Conservation (phyloP, 495 filamentous ascomycete species). For the Hypoxylon cercidicola region DNA sequence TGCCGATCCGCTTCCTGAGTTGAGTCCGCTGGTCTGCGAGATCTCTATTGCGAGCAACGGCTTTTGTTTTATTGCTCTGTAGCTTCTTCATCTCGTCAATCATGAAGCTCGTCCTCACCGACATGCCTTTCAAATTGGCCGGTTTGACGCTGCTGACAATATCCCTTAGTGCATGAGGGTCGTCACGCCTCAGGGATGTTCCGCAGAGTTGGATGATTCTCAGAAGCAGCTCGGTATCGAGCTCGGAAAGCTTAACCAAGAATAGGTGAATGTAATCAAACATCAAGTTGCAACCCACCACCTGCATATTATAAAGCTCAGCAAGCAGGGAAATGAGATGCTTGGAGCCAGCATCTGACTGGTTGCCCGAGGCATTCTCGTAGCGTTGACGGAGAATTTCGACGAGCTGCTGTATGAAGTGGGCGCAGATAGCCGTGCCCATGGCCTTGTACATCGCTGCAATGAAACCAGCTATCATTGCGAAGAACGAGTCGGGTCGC, state of each 20-base stretch:
- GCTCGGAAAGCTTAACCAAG: conserved; percentile 77
- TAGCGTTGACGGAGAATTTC: conserved; percentile 72
- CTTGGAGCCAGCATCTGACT: conserved; percentile 50
- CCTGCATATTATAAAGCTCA: conserved; percentile 89
- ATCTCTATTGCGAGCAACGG: conserved; percentile 57
- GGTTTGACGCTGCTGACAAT: conserved; percentile 84
- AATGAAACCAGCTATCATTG: conserved; percentile 90
- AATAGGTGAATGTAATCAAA: conserved; percentile 91
- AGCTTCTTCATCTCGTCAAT: conserved; percentile 94
- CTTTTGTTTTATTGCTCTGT: conserved; percentile 92
- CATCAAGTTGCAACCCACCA: conserved; percentile 81
- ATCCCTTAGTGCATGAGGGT: conserved; percentile 89
- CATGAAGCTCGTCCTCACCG: conserved; percentile 96
- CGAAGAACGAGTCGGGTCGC: conserved; percentile 86
- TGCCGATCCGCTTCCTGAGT: conserved; percentile 41
- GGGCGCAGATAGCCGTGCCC: conserved; percentile 87
- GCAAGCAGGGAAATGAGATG: conserved; percentile 85
- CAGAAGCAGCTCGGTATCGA: conserved; percentile 91
- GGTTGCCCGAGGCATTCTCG: conserved; percentile 53
- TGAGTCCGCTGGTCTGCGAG: conserved; percentile 43
- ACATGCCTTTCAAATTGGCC: conserved; percentile 73
- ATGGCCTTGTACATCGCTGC: conserved; percentile 86
- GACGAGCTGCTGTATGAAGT: conserved; percentile 80
- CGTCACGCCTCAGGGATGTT: conserved; percentile 85
- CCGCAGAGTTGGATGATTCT: conserved; percentile 84